Conservation (phyloP, 495 filamentous ascomycete species). For the Penicillium lagena region DNA sequence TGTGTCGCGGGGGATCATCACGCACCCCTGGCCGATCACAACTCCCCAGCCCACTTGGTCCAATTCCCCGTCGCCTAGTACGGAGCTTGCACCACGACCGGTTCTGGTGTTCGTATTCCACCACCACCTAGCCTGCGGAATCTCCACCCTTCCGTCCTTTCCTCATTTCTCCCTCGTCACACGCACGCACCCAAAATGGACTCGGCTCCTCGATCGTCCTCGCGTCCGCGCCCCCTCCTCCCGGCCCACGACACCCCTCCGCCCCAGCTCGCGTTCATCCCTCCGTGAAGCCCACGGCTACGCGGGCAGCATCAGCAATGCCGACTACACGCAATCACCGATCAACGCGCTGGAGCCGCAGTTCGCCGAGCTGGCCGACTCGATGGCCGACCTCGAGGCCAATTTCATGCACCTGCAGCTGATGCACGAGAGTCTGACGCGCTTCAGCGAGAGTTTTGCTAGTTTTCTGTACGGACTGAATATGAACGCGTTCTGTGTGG, state of each 20-base stretch:
- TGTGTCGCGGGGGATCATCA: background rate
- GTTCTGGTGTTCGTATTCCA: too few species aligned
- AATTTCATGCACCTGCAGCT: conserved; percentile 97
- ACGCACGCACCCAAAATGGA: conserved; percentile 26
- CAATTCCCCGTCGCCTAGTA: background rate
- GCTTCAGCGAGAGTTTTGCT: conserved; percentile 95
- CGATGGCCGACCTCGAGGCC: conserved; percentile 89
- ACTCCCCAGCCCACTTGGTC: background rate
- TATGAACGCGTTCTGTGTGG: conserved; percentile 98
- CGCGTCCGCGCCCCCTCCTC: conserved; percentile 48
- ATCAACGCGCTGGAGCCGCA: conserved; percentile 78
- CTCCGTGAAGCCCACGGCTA: conserved; percentile 64
- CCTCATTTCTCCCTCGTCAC: background rate
- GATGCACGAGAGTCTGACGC: conserved; percentile 91
- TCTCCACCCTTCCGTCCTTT: too few species aligned
- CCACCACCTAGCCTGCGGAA: too few species aligned
- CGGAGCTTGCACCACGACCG: too few species aligned
- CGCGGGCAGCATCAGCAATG: conserved; percentile 31
- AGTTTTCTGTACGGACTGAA: conserved; percentile 93
- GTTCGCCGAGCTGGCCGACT: conserved; percentile 90
- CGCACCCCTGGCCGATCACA: background rate
- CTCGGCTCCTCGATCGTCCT: conserved; percentile 27
- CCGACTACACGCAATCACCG: conserved; percentile 55
- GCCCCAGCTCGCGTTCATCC: conserved; percentile 83
- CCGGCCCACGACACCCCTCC: conserved; percentile 87